Percentiles rank a stretch among this genome's conserved stretches.
Conservation (phyloP, 257 asterid species). For the Jacaranda mimosifolia region DNA sequence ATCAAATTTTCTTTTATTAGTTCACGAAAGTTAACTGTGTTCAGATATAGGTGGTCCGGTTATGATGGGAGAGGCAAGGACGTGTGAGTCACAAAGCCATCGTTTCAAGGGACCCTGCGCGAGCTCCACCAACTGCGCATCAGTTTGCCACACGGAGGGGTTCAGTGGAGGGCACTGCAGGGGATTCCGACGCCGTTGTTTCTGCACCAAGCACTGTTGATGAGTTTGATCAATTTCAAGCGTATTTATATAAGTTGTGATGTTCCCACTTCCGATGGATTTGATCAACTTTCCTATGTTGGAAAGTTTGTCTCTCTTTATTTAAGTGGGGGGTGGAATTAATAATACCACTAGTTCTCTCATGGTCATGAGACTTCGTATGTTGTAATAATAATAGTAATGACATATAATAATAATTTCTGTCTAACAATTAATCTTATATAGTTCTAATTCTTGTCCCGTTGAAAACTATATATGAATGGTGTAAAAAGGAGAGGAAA, state of each 20-base stretch:
- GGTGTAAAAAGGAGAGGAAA: too few species aligned
- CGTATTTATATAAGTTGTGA: neutral
- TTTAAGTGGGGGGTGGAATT: neutral
- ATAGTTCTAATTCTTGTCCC: neutral
- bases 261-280: neutral
- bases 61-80: conserved; percentile 60
- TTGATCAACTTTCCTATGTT: neutral
- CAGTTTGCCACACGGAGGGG: conserved; percentile 56
- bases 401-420: neutral
- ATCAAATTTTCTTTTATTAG: too few species aligned
- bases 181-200: conserved; percentile 66
- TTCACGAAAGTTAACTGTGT: too few species aligned
- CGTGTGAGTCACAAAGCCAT: conserved; percentile 47
- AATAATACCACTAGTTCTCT: neutral
- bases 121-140: conserved; percentile 50
- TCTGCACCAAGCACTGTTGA: conserved; percentile 54
- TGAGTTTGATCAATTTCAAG: too few species aligned
- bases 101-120: conserved; percentile 52
- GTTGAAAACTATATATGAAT: too few species aligned
- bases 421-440: neutral
- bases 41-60: conserved; percentile 45
- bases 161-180: conserved; percentile 56
- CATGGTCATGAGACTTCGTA: neutral
- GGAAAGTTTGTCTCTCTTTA: neutral
- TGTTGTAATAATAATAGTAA: neutral